A percentile compares a stretch with the other conserved stretches of the same genome.
phyloP scores from a whole-genome alignment of 257 asterid genomes.

The Ajuga chamaepitys region DNA sequence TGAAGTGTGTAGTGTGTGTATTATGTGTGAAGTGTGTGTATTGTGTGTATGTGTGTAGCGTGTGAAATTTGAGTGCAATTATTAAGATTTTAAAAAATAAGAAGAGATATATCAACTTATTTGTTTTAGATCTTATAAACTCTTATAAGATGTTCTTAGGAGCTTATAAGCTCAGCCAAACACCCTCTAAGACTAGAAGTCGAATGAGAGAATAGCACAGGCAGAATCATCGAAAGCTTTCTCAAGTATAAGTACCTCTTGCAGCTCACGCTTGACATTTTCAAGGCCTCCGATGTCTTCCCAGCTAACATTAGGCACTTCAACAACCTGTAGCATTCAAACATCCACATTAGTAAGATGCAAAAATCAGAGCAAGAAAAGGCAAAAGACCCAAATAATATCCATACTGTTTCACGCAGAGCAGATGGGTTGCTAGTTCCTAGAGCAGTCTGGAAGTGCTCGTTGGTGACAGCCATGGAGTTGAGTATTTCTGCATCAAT shows the following conservation, averaged over 20 bases:
- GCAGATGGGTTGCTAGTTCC: constrained; percentile 72
- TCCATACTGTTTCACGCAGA: constrained; percentile 54
- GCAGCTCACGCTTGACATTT: constrained; percentile 57
- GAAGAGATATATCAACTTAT: no score
- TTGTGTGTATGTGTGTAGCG: no score
- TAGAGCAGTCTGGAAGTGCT: constrained; percentile 59
- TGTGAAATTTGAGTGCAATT: no score
- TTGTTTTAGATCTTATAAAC: no score
- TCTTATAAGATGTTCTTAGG: no score
- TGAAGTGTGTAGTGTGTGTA: no score
- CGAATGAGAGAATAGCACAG: neutral
- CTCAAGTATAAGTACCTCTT: constrained; percentile 32
- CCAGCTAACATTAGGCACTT: constrained; percentile 64
- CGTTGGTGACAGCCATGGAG: constrained; percentile 66
- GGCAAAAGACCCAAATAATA: neutral
- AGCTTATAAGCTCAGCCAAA: no score
- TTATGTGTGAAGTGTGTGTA: no score
- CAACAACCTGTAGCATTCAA: constrained; percentile 39
- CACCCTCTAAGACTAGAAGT: constrained; percentile 32
- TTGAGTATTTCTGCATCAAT: constrained; percentile 66
- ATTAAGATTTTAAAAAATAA: no score
- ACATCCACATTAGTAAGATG: neutral
- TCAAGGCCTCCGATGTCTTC: constrained; percentile 59
- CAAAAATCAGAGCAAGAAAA: neutral
- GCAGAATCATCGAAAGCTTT: neutral